Evolutionary conservation across 2,329 filamentous ascomycete genomes (phyloP), one percentile per base, ranked within the genome.

Genomic region (Periglandula ipomoeae): DNA sequence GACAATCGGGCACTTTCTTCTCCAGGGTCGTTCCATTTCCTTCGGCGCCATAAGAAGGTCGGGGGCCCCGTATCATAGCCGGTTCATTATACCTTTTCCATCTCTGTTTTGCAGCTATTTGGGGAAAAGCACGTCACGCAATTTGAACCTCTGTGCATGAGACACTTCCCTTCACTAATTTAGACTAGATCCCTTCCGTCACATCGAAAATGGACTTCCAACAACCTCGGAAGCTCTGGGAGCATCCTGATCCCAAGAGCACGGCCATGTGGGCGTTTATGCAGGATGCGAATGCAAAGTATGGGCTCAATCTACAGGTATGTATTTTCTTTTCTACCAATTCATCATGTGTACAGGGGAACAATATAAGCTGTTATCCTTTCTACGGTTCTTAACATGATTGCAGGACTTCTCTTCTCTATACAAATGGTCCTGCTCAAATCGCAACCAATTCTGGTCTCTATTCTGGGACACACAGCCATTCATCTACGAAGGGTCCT

Each of bases 191-290:
- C 30, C 30, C 30, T 4, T 13, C 10, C 10, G 10, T 4, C 7
- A 32, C 8, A 11, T 32, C 30, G 11, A 32, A 32, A 15, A 32
- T 67, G 64, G 62, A 64, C 40, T 47, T 62, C 10, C 54, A 57
- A 34, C 61, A 59, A 47, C 79, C 79, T 5, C 70, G 78, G 50
- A 84, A 84, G 70, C 74, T 86, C 48, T 86, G 83, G 83, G 78
- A 84, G 64, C 82, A 85, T 57, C 73, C 79, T 1, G 61, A 79
- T 54, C 81, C 81, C 15, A 60, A 78, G 58, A 72, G 69, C 52
- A 87, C 84, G 1, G 65, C 72, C 27, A 85, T 88, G 74, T 84
- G 78, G 66, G 65, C 69, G 44, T 85, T 89, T 59, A 82, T 86
- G 72, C 75, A 84, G 57, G 65, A 71, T 9, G 65, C 83, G 23